Evolutionary conservation across 148 eudicot genomes (phyloP).

Genomic region (Salicornia ramosissima): DNA sequence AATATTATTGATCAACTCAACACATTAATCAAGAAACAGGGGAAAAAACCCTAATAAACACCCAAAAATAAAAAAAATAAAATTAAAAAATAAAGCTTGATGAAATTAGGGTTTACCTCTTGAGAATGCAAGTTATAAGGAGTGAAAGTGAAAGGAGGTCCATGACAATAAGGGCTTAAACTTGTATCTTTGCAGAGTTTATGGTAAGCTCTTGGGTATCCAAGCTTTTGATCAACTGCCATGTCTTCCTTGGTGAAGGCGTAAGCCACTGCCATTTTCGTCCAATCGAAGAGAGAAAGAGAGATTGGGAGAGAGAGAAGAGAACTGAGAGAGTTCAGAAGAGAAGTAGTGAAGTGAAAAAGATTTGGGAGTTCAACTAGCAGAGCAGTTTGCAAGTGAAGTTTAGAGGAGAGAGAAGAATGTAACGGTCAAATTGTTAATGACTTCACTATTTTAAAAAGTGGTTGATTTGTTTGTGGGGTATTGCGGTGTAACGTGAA

Average conservation of each 20-base stretch:
- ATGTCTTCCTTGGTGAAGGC: conserved; percentile 61
- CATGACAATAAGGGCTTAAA: conserved; percentile 55
- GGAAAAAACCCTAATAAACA: background rate
- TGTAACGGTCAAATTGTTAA: conserved; percentile 44
- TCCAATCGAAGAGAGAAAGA: background rate
- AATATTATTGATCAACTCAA: background rate
- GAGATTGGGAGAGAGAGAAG: background rate
- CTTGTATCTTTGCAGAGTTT: conserved; percentile 73
- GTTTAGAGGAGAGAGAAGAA: conserved; percentile 18
- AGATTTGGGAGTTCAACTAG: background rate
- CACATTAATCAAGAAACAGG: background rate
- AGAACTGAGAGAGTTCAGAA: background rate
- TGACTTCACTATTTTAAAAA: conserved; percentile 18
- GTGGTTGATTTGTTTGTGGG: conserved; percentile 20
- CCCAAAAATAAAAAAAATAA: background rate
- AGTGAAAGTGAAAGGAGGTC: conserved; percentile 75
- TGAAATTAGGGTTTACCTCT: conserved; percentile 38
- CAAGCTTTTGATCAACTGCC: conserved; percentile 62
- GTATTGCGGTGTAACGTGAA: conserved; percentile 10
- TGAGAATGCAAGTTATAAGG: conserved; percentile 50
- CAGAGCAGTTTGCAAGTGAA: background rate
- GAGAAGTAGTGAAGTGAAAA: background rate
- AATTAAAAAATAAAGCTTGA: background rate
- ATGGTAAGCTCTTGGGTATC: conserved; percentile 79
- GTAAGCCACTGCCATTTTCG: conserved; percentile 48